These are phyloP conservation scores for Chlamydomonas asymmetrica DNA, from an alignment of 139 green algal genomes.

Conservation along the genomic window DNA sequence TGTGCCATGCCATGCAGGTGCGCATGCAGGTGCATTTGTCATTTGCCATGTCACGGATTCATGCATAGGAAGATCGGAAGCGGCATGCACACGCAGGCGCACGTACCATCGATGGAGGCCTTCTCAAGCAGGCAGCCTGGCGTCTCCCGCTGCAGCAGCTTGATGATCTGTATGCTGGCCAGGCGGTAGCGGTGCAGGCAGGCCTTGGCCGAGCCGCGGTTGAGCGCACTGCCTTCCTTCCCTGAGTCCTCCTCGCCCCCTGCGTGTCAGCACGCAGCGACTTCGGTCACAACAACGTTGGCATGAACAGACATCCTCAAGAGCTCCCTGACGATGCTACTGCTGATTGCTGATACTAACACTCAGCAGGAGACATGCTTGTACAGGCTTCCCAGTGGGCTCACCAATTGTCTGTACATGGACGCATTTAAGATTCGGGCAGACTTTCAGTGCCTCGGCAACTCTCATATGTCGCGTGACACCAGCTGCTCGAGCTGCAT, in stretches of 20 bases:
- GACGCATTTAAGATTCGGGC: conserved; percentile 78
- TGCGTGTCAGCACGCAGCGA: neutral
- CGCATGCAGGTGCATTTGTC: no score
- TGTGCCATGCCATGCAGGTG: no score
- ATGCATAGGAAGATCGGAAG: neutral
- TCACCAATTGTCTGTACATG: conserved; percentile 89
- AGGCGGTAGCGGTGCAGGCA: neutral
- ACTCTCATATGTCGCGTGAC: conserved; percentile 82
- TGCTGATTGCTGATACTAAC: no score
- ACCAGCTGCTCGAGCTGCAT: conserved; percentile 76
- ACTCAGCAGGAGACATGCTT: neutral
- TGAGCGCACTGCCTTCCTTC: neutral
- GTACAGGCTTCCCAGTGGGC: no score
- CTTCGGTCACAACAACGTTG: neutral
- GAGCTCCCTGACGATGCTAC: no score
- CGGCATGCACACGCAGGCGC: neutral
- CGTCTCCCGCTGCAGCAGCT: conserved; percentile 54
- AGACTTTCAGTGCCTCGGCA: conserved; percentile 66
- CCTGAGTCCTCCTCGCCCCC: neutral
- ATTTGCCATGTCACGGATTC: neutral
- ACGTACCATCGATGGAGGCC: conserved; percentile 68
- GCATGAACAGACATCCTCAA: neutral
- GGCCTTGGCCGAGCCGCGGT: neutral
- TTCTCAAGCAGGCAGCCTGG: conserved; percentile 57
- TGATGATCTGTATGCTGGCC: conserved; percentile 35